Evolutionary conservation across 2,329 filamentous ascomycete species (phyloP).

Genomic region (Sarocladium brachiariae): DNA sequence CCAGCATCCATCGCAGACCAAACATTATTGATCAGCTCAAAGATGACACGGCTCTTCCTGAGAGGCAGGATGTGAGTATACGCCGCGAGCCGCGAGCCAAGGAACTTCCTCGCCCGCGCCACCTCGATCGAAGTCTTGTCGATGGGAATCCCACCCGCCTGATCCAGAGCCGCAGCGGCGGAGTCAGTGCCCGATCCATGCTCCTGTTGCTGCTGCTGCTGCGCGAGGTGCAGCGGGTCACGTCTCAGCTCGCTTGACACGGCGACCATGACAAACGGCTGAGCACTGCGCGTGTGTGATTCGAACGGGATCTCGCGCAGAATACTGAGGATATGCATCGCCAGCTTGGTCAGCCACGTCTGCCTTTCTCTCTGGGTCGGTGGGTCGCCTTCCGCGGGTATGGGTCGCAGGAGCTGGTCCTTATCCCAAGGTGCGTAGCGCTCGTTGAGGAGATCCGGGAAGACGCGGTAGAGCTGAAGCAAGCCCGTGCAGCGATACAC

Average conservation of each 20-base stretch:
- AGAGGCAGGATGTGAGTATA: slow-evolving; percentile 15
- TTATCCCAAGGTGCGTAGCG: slow-evolving; percentile 14
- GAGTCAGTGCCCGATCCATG: neutral
- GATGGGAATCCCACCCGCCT: neutral
- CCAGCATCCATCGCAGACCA: slow-evolving; percentile 15
- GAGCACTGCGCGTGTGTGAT: slow-evolving; percentile 11
- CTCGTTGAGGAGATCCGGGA: slow-evolving; percentile 16
- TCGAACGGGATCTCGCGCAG: slow-evolving; percentile 13
- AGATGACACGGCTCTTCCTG: slow-evolving; percentile 12
- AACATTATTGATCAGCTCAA: slow-evolving; percentile 14
- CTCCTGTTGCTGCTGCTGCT: neutral
- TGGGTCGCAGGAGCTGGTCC: slow-evolving; percentile 5
- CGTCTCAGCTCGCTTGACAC: slow-evolving; percentile 13
- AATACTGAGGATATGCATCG: slow-evolving; percentile 14
- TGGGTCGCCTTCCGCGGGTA: neutral
- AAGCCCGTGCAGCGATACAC: slow-evolving; percentile 15
- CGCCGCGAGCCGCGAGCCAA: slow-evolving; percentile 11
- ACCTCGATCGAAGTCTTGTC: slow-evolving; percentile 13
- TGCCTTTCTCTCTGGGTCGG: slow-evolving; percentile 13
- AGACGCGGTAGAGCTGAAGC: slow-evolving; percentile 17
- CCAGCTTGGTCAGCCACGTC: slow-evolving; percentile 15
- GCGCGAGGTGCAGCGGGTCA: neutral
- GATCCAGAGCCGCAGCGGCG: neutral
- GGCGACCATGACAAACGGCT: slow-evolving; percentile 14
- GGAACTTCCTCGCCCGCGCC: slow-evolving; percentile 11